phyloP scores from a whole-genome alignment of 495 filamentous ascomycete genomes.

The Mytilinidion resinicola region DNA sequence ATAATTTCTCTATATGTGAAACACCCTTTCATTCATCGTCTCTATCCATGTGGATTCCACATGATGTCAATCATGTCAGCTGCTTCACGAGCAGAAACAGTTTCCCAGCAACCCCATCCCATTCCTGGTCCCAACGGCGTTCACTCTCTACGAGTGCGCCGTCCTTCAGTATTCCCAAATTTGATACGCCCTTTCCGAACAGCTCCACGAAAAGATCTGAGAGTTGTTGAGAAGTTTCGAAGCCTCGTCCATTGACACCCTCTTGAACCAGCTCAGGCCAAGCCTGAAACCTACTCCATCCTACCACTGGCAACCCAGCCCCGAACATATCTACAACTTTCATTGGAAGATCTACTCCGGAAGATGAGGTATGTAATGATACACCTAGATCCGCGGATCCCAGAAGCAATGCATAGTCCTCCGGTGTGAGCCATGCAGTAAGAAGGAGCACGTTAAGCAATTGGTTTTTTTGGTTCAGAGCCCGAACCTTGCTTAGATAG shows the following conservation, averaged over 20 bases:
- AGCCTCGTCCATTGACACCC: conserved; percentile 77
- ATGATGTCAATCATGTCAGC: no score
- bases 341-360: conserved; percentile 95
- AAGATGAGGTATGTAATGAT: conserved; percentile 85
- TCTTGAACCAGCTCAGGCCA: conserved; percentile 83
- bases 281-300: conserved; percentile 74
- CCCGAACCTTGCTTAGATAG: conserved; percentile 60
- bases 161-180: conserved; percentile 55
- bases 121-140: conserved; percentile 85
- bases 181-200: conserved; percentile 46
- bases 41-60: no score
- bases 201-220: conserved; percentile 53
- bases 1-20: no score
- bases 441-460: conserved; percentile 62
- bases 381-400: conserved; percentile 84
- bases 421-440: conserved; percentile 75
- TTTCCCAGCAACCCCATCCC: conserved; percentile 70
- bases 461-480: conserved; percentile 51
- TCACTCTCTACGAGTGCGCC: conserved; percentile 74
- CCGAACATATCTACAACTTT: conserved; percentile 99
- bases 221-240: conserved; percentile 60
- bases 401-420: conserved; percentile 82
- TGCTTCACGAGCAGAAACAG: conserved; percentile 53
- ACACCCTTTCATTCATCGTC: no score
- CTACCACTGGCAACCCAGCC: conserved; percentile 81